Evolutionary conservation across 352 stramenopile species (phyloP), one percentile per base, ranked within the genome.

Genomic region (Globisporangium cederbergense): DNA sequence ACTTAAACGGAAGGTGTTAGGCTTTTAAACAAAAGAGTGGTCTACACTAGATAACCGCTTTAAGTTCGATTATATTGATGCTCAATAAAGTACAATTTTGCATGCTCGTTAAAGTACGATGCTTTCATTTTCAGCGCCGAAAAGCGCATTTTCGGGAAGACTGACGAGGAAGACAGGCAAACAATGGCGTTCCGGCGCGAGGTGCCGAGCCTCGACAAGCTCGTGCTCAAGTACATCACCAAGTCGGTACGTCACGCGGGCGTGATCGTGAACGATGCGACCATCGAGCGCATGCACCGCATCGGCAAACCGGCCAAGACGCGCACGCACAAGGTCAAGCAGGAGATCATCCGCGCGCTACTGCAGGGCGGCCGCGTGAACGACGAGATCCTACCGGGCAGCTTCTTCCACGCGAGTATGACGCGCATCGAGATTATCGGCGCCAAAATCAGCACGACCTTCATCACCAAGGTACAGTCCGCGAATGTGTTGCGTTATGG

Each of bases 181-280:
- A 57, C 32, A 13, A 96, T 96, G 88, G 88, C 88, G 76, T 96
- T 96, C 81, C 83, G 83, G 36, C 86, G 88, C 25, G 86, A 96
- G 10, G 88, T 96, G 65, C 70, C 75, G 59, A 61, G 76, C 71
- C 82, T 96, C 58, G 86, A 95, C 58, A 83, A 90, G 71, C 75
- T 95, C 72, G 82, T 96, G 79, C 79, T 96, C 74, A 96, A 96
- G 81, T 91, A 83, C 68, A 86, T 96, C 64, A 79, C 86, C 79
- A 96, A 96, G 83, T 82, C 86, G 22, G 83, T 76, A 58, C 75
- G 85, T 11, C 72, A 88, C 43, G 65, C 78, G 54, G 67, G 75
- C 32, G 43, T 78, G 34, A 92, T 95, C 56, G 66, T 96, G 30
- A 96, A 87, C 61, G 80, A 93, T 32, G 62, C 70, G 28, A 89